phyloP scores from a whole-genome alignment of 2,329 filamentous ascomycete species.

The Colletotrichum melonis region DNA sequence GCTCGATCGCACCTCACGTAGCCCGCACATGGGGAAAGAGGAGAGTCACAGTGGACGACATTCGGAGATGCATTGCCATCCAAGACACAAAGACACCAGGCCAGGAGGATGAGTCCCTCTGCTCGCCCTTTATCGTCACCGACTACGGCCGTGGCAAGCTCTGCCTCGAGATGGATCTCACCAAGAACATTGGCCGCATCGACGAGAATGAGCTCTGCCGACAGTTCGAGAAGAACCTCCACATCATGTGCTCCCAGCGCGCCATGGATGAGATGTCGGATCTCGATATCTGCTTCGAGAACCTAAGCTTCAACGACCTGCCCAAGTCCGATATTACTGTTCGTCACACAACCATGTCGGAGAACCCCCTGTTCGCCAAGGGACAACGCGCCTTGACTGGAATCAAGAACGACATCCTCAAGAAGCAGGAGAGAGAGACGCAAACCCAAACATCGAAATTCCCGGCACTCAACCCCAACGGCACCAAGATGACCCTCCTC shows the following conservation, averaged over 20 bases:
- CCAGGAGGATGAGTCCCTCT: conserved; percentile 26
- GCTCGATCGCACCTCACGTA: conserved; percentile 69
- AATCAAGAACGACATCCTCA: conserved; percentile 71
- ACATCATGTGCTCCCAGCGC: conserved; percentile 53
- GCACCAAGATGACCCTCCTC: conserved; percentile 73
- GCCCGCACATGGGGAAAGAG: conserved; percentile 80
- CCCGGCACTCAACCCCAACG: conserved; percentile 53
- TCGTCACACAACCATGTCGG: conserved; percentile 58
- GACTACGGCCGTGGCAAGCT: conserved; percentile 66
- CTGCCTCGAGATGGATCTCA: conserved; percentile 67
- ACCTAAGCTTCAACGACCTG: conserved; percentile 51
- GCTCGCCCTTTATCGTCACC: conserved; percentile 56
- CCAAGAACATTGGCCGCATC: conserved; percentile 50
- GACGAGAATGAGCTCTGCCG: conserved; percentile 64
- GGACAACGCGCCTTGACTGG: conserved; percentile 77
- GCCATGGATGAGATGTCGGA: conserved; percentile 45
- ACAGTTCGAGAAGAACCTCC: conserved; percentile 65
- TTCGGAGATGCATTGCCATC: conserved; percentile 75
- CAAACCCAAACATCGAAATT: conserved; percentile 47
- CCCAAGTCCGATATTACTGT: conserved; percentile 65
- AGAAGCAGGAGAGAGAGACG: conserved; percentile 58
- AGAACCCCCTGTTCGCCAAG: conserved; percentile 69
- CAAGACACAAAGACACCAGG: conserved; percentile 57
- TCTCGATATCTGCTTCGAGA: conserved; percentile 61
- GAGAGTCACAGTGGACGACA: conserved; percentile 71